Evolutionary conservation across 2,329 filamentous ascomycete genomes (phyloP).

Genomic region (Fusarium sp.): DNA sequence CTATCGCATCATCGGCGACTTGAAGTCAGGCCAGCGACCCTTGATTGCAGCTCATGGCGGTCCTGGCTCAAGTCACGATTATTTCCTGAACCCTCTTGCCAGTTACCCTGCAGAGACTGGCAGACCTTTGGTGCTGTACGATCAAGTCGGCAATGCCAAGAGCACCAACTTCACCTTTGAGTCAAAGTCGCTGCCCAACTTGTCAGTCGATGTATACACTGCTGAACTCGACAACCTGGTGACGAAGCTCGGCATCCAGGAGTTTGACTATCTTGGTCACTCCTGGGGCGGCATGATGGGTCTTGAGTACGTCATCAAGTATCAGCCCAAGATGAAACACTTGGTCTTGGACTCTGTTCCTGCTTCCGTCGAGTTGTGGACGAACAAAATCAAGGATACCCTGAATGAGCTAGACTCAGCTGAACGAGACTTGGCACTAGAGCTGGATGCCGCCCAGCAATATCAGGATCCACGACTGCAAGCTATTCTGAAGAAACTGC

Average conservation of each 20-base stretch:
- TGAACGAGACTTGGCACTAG: not conserved
- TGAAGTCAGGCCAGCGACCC: constrained; percentile 7
- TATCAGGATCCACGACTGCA: constrained; percentile 3
- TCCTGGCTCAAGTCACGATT: constrained; percentile 10
- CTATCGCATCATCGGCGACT: constrained; percentile 6
- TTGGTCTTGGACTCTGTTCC: constrained; percentile 8
- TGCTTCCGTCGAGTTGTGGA: constrained; percentile 3
- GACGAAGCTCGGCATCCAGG: constrained; percentile 3
- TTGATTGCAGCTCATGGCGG: constrained; percentile 12
- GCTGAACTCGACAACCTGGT: constrained; percentile 11
- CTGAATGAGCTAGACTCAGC: constrained; percentile 3
- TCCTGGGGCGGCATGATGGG: constrained; percentile 13
- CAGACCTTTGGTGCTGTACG: constrained; percentile 4
- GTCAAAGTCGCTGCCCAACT: constrained; percentile 7
- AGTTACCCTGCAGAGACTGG: constrained; percentile 6
- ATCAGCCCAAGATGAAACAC: constrained; percentile 2
- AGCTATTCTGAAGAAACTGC: constrained; percentile 2
- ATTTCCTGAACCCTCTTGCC: constrained; percentile 2
- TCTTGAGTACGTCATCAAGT: constrained; percentile 2
- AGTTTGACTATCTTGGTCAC: constrained; percentile 10
- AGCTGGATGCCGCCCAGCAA: not conserved
- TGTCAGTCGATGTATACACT: constrained; percentile 7
- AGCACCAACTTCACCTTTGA: constrained; percentile 9
- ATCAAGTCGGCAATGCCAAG: constrained; percentile 8
- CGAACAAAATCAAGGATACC: constrained; percentile 7